Base-by-base conservation (phyloP, 768 basidiomycete species). In the Tylopilus intermedius region DNA sequence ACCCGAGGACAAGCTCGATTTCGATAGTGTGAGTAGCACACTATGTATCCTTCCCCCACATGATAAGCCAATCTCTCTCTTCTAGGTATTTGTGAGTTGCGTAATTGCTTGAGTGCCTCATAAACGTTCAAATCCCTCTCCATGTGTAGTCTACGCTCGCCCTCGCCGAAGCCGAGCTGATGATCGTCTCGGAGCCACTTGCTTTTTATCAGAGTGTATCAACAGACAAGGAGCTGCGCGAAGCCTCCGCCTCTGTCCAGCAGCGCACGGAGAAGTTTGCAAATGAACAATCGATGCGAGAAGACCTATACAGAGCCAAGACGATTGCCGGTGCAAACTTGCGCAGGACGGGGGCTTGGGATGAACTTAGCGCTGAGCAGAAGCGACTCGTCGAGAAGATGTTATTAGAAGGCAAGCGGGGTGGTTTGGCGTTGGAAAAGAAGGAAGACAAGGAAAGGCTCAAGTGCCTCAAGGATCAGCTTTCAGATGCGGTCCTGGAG, bases 201-300 rank as follows among this genome's bases (percentile, higher is more conserved):
- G 69, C 75, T 0, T 93, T 94, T 71, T 88, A 90, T 62, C 85
- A 88, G 63, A 88, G 90, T 55, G 88, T 92, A 30, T 86, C 88
- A 14, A 73, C 83, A 0, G 73, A 76, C 47, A 83, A 90, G 65
- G 81, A 78, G 47, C 74, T 93, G 11, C 79, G 91, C 5, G 89
- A 92, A 63, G 87, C 89, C 2, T 84, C 87, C 6, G 89, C 82
- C 53, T 78, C 76, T 29, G 85, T 86, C 1, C 86, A 91, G 62
- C 76, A 79, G 27, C 71, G 80, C 32, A 71, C 83, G 13, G 80
- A 83, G 48, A 81, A 89, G 54, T 91, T 81, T 61, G 73, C 71
- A 32, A 86, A 90, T 47, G 88, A 90, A 63, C 74, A 80, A 1
- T 83, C 82, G 5, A 90, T 91, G 86, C 81, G 90, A 8, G 64